A percentile compares a stretch with the other conserved stretches of the same genome.
Conservation (phyloP, 345 rosid genomes). For the Rhodamnia argentea region DNA sequence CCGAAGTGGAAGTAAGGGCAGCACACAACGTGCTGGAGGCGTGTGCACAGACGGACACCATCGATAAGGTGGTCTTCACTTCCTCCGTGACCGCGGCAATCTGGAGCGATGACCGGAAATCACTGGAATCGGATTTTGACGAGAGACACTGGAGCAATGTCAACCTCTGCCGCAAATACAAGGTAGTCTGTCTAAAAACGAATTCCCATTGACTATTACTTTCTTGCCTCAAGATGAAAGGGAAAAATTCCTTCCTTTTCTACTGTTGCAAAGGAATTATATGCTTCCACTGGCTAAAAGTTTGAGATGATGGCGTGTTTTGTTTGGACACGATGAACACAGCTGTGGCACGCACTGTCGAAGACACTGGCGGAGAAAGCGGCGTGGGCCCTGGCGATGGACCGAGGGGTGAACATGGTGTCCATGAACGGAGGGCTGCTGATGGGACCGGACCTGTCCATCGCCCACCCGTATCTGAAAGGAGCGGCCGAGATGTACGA, state of each 20-base stretch:
- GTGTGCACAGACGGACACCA: slow-evolving; percentile 46
- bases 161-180: slow-evolving; percentile 38
- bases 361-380: slow-evolving; percentile 60
- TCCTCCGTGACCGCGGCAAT: slow-evolving; percentile 47
- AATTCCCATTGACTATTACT: not conserved
- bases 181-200: slow-evolving; percentile 13
- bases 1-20: slow-evolving; percentile 56
- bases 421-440: slow-evolving; percentile 46
- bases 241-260: not conserved
- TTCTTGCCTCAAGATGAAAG: not conserved
- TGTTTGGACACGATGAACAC: not conserved
- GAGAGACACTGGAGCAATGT: slow-evolving; percentile 49
- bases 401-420: slow-evolving; percentile 52
- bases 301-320: not conserved
- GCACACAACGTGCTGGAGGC: slow-evolving; percentile 69
- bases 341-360: slow-evolving; percentile 62
- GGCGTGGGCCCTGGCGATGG: slow-evolving; percentile 80
- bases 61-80: slow-evolving; percentile 57
- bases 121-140: slow-evolving; percentile 19
- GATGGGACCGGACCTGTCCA: slow-evolving; percentile 28
- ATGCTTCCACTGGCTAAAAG: not conserved
- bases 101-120: slow-evolving; percentile 30
- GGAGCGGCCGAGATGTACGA: slow-evolving; percentile 81
- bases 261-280: not conserved
- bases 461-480: slow-evolving; percentile 39